Conservation (phyloP, 2,329 filamentous ascomycete species). For the Fusarium setosum region DNA sequence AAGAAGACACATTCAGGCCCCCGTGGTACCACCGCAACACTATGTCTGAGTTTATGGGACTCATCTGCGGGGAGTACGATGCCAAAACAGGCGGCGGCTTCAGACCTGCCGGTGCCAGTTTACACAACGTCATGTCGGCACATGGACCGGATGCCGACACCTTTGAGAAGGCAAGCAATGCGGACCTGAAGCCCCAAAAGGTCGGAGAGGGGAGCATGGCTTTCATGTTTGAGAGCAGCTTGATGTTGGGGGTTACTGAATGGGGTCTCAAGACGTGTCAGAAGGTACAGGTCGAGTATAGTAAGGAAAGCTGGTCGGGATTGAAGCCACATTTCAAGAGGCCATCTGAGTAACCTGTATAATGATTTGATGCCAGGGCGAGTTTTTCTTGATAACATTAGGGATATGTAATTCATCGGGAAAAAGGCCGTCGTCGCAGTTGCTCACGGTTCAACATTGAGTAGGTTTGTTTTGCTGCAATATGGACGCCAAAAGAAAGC, state of each 20-base stretch:
- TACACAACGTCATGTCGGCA: conserved; percentile 79
- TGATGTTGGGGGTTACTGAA: conserved; percentile 78
- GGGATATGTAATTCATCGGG: not conserved
- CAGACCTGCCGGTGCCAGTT: conserved; percentile 66
- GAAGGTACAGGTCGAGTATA: conserved; percentile 75
- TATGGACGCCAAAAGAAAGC: too few species aligned
- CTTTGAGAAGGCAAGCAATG: conserved; percentile 66
- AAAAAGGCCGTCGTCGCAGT: not conserved
- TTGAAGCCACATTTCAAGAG: conserved; percentile 35
- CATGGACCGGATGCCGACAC: conserved; percentile 70
- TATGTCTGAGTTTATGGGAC: conserved; percentile 74
- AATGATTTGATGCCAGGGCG: too few species aligned
- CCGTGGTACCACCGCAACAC: conserved; percentile 80
- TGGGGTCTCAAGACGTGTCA: conserved; percentile 73
- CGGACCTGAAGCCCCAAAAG: conserved; percentile 64
- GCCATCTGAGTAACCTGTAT: too few species aligned
- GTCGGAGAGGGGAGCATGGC: conserved; percentile 72
- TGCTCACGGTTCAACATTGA: too few species aligned
- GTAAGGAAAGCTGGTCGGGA: conserved; percentile 77
- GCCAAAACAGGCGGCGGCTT: conserved; percentile 70
- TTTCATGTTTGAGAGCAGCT: conserved; percentile 77
- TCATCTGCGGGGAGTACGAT: conserved; percentile 69
- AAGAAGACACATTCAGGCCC: conserved; percentile 76
- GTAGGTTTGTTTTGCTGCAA: too few species aligned
- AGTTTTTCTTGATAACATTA: not conserved